A percentile compares a stretch with the other conserved stretches of the same genome.
phyloP scores from a whole-genome alignment of 1,284 basidiomycete species.

The Naganishia sp. region DNA sequence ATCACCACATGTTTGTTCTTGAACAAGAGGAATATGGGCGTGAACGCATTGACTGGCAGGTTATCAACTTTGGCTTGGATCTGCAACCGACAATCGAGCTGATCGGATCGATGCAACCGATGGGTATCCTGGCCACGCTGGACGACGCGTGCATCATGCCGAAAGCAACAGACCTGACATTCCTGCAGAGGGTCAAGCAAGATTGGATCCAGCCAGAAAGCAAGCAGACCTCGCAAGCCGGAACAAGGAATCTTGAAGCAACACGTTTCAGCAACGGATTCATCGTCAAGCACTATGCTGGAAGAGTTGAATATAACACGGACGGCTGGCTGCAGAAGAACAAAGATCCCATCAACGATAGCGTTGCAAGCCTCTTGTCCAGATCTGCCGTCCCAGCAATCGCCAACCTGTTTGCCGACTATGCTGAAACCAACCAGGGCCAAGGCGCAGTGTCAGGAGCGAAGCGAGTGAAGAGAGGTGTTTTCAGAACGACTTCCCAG shows the following conservation, averaged over 20 bases:
- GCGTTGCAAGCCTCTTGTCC: conserved; percentile 85
- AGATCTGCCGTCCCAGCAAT: conserved; percentile 81
- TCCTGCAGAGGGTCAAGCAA: conserved; percentile 78
- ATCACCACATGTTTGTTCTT: conserved; percentile 99
- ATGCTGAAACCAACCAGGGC: conserved; percentile 58
- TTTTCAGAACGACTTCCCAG: conserved; percentile 93
- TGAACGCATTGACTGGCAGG: conserved; percentile 97
- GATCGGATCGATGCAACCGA: conserved; percentile 72
- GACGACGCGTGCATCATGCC: conserved; percentile 99
- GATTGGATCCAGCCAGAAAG: conserved; percentile 38
- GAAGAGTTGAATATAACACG: conserved; percentile 93
- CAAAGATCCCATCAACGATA: conserved; percentile 97
- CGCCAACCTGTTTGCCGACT: conserved; percentile 81
- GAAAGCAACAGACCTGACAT: conserved; percentile 90
- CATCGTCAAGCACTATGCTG: conserved; percentile 94
- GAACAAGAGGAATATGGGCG: conserved; percentile 99
- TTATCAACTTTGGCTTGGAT: conserved; percentile 97
- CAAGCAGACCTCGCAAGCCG: conserved; percentile 59
- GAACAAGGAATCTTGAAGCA: conserved; percentile 79
- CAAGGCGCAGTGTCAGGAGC: conserved; percentile 55
- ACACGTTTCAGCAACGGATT: conserved; percentile 92
- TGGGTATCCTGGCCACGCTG: conserved; percentile 89
- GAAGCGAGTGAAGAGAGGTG: conserved; percentile 90
- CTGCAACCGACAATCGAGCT: conserved; percentile 98
- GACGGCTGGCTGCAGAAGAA: conserved; percentile 99